phyloP scores from a whole-genome alignment of 129 eudicot genomes.

The Tanacetum coccineum region DNA sequence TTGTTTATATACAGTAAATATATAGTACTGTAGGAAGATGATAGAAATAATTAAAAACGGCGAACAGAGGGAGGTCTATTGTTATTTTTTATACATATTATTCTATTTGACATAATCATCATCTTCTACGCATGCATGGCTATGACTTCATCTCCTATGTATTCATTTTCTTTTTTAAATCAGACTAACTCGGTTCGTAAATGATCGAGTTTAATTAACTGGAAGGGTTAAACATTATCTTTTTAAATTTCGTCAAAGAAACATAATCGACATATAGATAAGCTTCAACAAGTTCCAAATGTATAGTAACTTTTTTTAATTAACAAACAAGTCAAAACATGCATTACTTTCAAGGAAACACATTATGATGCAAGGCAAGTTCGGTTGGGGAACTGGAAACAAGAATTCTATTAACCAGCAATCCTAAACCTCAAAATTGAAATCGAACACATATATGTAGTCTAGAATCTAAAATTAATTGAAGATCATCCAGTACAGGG shows the following conservation, averaged over 20 bases:
- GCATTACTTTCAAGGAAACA: not conserved
- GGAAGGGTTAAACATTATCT: not conserved
- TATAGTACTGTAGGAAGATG: too few species aligned
- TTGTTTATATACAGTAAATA: too few species aligned
- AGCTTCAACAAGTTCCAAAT: too few species aligned
- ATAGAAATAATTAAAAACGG: not conserved
- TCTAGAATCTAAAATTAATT: conserved; percentile 20
- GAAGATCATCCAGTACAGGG: conserved; percentile 1
- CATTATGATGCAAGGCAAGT: not conserved
- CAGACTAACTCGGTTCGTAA: not conserved
- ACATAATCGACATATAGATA: too few species aligned
- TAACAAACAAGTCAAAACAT: too few species aligned
- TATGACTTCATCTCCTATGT: not conserved
- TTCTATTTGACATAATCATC: conserved; percentile 16
- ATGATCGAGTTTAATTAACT: not conserved
- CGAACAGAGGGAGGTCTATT: conserved; percentile 1
- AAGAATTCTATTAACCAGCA: not conserved
- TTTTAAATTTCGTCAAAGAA: not conserved
- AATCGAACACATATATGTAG: not conserved
- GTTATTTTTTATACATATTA: not conserved
- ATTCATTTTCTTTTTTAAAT: not conserved
- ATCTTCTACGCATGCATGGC: conserved; percentile 27
- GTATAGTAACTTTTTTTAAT: not conserved
- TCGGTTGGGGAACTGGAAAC: conserved; percentile 2
- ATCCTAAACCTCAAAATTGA: conserved; percentile 4